These are phyloP conservation scores for Beta corolliflora DNA, from an alignment of 179 eudicot genomes.

Conservation along the genomic window DNA sequence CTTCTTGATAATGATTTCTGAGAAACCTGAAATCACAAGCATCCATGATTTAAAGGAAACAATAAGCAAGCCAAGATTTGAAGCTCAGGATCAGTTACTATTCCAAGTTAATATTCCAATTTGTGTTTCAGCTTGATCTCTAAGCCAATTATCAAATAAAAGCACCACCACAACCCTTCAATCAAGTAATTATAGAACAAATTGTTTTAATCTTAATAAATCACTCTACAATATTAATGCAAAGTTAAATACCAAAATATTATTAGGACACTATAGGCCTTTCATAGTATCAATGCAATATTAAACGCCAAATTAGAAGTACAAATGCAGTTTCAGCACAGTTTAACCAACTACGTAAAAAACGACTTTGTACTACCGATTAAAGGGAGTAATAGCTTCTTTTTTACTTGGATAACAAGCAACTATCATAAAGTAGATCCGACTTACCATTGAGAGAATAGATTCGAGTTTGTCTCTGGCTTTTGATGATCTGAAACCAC, in stretches of 20 bases:
- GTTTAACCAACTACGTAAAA: not conserved
- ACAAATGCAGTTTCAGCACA: not conserved
- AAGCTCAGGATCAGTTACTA: not conserved
- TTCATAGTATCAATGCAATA: not conserved
- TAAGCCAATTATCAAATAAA: not conserved
- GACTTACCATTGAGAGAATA: slow-evolving; percentile 58
- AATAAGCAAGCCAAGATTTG: not conserved
- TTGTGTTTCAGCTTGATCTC: not conserved
- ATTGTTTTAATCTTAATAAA: not conserved
- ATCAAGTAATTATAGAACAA: not conserved
- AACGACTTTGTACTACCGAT: not conserved
- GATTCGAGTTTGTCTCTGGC: slow-evolving; percentile 56
- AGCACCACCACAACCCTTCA: not conserved
- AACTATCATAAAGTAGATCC: not conserved
- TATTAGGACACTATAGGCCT: not conserved
- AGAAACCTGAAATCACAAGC: slow-evolving; percentile 52
- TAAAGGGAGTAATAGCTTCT: not conserved
- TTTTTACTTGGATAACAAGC: not conserved
- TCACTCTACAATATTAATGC: too few species aligned
- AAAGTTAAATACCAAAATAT: not conserved
- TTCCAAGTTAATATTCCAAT: too few species aligned
- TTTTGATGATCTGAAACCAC: slow-evolving; percentile 71
- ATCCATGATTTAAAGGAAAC: not conserved
- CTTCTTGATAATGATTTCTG: slow-evolving; percentile 73
- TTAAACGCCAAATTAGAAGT: not conserved